Evolutionary conservation across 208 protist species (phyloP), one percentile per base, ranked within the genome.

Genomic region (Naegleria fowleri): DNA sequence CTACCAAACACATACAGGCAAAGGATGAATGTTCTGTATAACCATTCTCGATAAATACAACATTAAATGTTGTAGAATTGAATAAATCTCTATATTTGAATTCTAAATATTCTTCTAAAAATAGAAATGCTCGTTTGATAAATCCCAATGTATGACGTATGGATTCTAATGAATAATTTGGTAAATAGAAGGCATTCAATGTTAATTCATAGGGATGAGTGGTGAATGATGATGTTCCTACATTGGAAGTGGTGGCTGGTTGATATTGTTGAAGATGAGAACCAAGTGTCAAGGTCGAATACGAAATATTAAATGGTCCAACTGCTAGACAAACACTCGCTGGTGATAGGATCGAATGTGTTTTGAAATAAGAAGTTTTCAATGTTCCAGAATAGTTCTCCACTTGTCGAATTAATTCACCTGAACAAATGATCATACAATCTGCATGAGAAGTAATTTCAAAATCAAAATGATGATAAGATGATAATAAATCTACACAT

Each of bases 261-360:
- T n/a, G n/a, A n/a, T n/a, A n/a, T n/a, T n/a, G n/a, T n/a, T n/a
- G n/a, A n/a, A n/a, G n/a, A n/a, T n/a, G n/a, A n/a, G n/a, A n/a
- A n/a, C n/a, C n/a, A 7, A 48, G 83, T 36, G 67, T 36, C n/a
- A 79, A 79, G 1, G 25, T 79, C 6, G 67, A 36, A 79, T 79
- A 79, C 5, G 67, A 79, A 79, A 79, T 79, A 36, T 89, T 89
- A 29, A 89, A 89, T 16, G 86, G 48, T 75, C 86, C 86, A 16
- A 89, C 48, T 40, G 48, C 86, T 11, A 89, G 7, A 22, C 48
- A 58, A 39, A 89, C 51, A 39, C 19, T 38, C 36, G 67, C 29
- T 38, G 11, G 43, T 13, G 86, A 38, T 3, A 41, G 16, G 6
- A 89, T 89, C 0, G 41, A 22, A 13, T 38, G 6, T 15, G 19